Evolutionary conservation across 164 flowering plant species (phyloP).

Genomic region (Magnolia kwangsiensis): DNA sequence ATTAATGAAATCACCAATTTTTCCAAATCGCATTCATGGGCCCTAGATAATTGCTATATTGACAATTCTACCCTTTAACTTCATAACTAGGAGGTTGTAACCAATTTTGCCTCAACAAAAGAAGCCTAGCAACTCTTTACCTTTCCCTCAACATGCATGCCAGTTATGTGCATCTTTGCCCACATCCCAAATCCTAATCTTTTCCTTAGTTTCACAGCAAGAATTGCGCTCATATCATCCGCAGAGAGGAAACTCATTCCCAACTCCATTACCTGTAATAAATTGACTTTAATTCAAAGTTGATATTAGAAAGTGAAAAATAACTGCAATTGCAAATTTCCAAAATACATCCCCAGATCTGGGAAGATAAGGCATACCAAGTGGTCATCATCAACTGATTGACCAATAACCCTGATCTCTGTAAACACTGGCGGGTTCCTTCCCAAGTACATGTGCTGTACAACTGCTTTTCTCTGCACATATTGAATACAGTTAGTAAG

Average conservation of each 20-base stretch:
- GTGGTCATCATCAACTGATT: conserved; percentile 83
- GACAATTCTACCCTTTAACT: not conserved
- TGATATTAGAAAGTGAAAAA: not conserved
- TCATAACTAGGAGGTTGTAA: not conserved
- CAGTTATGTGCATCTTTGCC: conserved; percentile 83
- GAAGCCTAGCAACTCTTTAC: conserved; percentile 28
- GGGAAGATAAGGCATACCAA: conserved; percentile 44
- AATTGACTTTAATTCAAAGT: not conserved
- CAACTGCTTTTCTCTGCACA: conserved; percentile 60
- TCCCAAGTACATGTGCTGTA: conserved; percentile 83
- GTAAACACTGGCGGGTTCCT: conserved; percentile 81
- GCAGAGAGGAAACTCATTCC: conserved; percentile 92
- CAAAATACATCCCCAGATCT: not conserved
- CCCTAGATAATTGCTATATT: not conserved
- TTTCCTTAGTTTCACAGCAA: conserved; percentile 76
- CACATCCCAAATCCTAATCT: conserved; percentile 91
- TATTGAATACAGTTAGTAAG: not conserved
- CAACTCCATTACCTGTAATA: conserved; percentile 79
- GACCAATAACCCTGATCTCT: conserved; percentile 77
- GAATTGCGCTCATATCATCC: conserved; percentile 89
- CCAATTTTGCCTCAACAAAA: not conserved
- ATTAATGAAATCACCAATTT: no score
- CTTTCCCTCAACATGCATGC: conserved; percentile 99
- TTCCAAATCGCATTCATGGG: not conserved
- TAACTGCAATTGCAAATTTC: not conserved